Conservation (phyloP, 495 filamentous ascomycete genomes). For the Peziza echinospora region DNA sequence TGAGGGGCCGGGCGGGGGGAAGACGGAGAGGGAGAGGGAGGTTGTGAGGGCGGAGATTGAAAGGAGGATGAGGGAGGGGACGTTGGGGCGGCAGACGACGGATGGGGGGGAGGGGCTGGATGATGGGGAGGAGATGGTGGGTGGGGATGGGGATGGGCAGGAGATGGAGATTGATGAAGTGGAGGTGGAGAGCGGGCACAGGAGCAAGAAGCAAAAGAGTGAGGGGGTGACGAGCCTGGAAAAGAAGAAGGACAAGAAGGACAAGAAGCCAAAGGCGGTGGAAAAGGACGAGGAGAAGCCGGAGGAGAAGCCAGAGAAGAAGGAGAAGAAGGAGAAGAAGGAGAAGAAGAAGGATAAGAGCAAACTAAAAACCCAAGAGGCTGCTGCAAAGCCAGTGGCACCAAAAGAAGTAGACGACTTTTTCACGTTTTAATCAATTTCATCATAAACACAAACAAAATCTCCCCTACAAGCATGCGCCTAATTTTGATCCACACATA, state of each 20-base stretch:
- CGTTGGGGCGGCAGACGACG: slow-evolving; percentile 32
- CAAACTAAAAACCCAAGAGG: slow-evolving; percentile 4
- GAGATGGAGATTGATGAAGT: slow-evolving; percentile 1
- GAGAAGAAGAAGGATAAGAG: slow-evolving; percentile 4
- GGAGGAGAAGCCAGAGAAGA: background rate
- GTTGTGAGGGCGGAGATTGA: slow-evolving; percentile 36
- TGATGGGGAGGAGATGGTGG: slow-evolving; percentile 2
- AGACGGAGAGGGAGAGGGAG: slow-evolving; percentile 21
- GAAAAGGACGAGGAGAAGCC: slow-evolving; percentile 7
- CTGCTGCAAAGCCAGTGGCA: slow-evolving; percentile 7
- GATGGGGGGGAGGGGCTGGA: slow-evolving; percentile 17
- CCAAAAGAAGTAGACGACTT: background rate
- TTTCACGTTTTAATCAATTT: too few relatives aligned
- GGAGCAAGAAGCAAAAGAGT: slow-evolving; percentile 1
- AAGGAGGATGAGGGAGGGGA: slow-evolving; percentile 34
- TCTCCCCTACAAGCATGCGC: too few relatives aligned
- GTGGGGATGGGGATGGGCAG: slow-evolving; percentile 2
- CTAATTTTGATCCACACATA: too few relatives aligned
- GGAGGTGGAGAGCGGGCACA: slow-evolving; percentile 1
- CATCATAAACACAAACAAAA: too few relatives aligned
- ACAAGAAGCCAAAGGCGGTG: slow-evolving; percentile 1
- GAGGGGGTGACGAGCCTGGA: slow-evolving; percentile 2
- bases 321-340: slow-evolving; percentile 1
- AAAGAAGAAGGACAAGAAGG: slow-evolving; percentile 7
- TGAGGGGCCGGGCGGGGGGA: slow-evolving; percentile 5